These are phyloP conservation scores for Avena atlantica DNA, from an alignment of 176 grass and related monocot genomes.

Conservation along the genomic window DNA sequence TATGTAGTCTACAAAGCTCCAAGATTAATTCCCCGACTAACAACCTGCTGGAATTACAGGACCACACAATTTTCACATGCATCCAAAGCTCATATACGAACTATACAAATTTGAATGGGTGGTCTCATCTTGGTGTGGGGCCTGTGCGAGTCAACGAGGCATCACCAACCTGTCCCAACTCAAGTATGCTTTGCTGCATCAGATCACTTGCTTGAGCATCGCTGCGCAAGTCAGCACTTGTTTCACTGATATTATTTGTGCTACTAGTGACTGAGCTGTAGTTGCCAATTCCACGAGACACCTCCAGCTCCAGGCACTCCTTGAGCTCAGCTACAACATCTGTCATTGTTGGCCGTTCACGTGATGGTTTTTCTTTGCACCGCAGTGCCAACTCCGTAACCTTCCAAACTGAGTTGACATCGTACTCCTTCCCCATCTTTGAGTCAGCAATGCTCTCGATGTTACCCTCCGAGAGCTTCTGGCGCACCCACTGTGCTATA, in stretches of 20 bases:
- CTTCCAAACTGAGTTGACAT: slow-evolving; percentile 53
- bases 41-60: neutral
- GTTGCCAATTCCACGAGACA: neutral
- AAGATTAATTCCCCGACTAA: neutral
- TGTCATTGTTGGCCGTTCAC: slow-evolving; percentile 43
- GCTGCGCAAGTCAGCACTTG: neutral
- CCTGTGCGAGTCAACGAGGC: neutral
- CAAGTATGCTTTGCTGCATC: neutral
- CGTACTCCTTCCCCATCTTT: slow-evolving; percentile 31
- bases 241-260: slow-evolving; percentile 19
- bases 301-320: slow-evolving; percentile 45
- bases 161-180: neutral
- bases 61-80: neutral
- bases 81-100: slow-evolving; percentile 1
- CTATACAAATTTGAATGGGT: neutral
- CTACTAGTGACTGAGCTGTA: slow-evolving; percentile 37
- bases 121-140: slow-evolving; percentile 12
- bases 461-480: slow-evolving; percentile 47
- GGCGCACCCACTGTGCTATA: slow-evolving; percentile 40
- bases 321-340: slow-evolving; percentile 44
- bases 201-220: slow-evolving; percentile 17
- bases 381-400: slow-evolving; percentile 44
- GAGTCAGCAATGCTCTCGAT: slow-evolving; percentile 40
- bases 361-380: slow-evolving; percentile 49
- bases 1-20: neutral